These are phyloP conservation scores for Boeremia lycopersici DNA, from an alignment of 2,329 filamentous ascomycete genomes.

Conservation along the genomic window DNA sequence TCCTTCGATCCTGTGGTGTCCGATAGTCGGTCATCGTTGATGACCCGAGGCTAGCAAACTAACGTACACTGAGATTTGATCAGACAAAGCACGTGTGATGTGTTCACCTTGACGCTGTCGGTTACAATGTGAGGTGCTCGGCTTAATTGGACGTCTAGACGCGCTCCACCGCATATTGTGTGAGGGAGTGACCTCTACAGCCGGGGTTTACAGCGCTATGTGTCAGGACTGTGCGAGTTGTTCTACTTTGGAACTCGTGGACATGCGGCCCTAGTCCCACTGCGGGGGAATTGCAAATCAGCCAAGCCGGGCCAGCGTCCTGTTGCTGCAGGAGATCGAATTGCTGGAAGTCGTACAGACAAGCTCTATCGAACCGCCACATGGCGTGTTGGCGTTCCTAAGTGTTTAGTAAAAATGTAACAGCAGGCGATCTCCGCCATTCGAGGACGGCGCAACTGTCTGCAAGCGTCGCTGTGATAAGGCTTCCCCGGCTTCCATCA, in stretches of 20 bases:
- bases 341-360: constrained; percentile 12
- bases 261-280: constrained; percentile 9
- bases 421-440: constrained; percentile 31
- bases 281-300: constrained; percentile 17
- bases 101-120: background rate
- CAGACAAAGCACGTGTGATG: background rate
- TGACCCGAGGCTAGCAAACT: too few species aligned
- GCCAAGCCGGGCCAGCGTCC: constrained; percentile 7
- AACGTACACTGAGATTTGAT: too few species aligned
- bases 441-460: constrained; percentile 21
- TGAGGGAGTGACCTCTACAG: background rate
- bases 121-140: background rate
- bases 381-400: constrained; percentile 5
- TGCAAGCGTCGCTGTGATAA: constrained; percentile 28
- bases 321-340: background rate
- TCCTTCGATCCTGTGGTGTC: background rate
- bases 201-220: constrained; percentile 6
- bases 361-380: constrained; percentile 16
- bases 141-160: background rate
- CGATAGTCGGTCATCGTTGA: background rate
- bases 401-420: constrained; percentile 12
- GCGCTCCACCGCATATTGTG: background rate
- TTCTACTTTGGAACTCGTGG: constrained; percentile 4
- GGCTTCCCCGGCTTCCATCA: constrained; percentile 16
- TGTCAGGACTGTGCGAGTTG: constrained; percentile 10